A percentile compares a stretch with the other conserved stretches of the same genome.
Evolutionary conservation across 495 filamentous ascomycete genomes (phyloP).

Genomic region (Sphaerosporella brunnea): DNA sequence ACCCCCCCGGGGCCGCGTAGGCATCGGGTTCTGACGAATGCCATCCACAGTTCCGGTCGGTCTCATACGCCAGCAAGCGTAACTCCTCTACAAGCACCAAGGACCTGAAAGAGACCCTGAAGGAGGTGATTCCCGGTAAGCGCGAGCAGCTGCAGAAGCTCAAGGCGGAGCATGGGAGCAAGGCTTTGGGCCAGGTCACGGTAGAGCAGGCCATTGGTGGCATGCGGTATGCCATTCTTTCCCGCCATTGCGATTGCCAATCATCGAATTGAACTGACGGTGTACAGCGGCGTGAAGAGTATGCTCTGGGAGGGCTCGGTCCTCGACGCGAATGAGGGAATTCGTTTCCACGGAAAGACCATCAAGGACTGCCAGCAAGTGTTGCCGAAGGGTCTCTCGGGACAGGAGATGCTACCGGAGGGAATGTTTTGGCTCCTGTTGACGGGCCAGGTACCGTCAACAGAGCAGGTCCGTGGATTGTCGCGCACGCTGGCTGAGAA

Average conservation of each 20-base stretch:
- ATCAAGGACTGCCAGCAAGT: constrained; percentile 95
- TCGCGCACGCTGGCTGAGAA: constrained; percentile 78
- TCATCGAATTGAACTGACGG: constrained; percentile 9
- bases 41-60: neutral
- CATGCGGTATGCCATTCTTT: constrained; percentile 47
- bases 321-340: constrained; percentile 94
- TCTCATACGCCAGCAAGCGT: neutral
- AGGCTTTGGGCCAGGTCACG: constrained; percentile 77
- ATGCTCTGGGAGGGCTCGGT: constrained; percentile 51
- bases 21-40: too few relatives aligned
- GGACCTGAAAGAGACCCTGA: constrained; percentile 51
- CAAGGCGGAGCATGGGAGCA: constrained; percentile 57
- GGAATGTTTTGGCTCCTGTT: constrained; percentile 99
- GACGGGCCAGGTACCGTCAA: constrained; percentile 78
- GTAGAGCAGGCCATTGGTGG: constrained; percentile 87
- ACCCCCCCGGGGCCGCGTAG: too few relatives aligned
- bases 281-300: constrained; percentile 41
- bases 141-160: constrained; percentile 98
- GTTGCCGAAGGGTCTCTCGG: constrained; percentile 78
- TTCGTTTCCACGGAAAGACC: constrained; percentile 93
- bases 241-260: neutral
- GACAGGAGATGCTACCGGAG: constrained; percentile 98
- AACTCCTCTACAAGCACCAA: neutral
- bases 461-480: constrained; percentile 59
- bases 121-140: constrained; percentile 93